phyloP scores from a whole-genome alignment of 2,329 filamentous ascomycete genomes.

The Microcyclosporella mali region DNA sequence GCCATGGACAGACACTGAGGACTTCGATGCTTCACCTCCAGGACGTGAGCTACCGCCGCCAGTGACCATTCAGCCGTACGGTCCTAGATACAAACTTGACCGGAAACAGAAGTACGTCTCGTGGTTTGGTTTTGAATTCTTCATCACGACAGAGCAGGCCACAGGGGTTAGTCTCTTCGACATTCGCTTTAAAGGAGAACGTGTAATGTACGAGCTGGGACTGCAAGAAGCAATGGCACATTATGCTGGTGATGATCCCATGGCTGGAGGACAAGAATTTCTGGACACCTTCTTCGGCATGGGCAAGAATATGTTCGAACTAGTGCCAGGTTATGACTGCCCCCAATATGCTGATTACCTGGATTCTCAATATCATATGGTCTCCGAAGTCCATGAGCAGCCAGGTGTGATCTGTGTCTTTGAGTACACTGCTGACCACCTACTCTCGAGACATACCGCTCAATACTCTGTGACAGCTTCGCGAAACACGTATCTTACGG shows the following conservation, averaged over 20 bases:
- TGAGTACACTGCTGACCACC: slow-evolving; percentile 46
- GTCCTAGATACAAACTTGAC: slow-evolving; percentile 40
- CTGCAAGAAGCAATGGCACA: slow-evolving; percentile 50
- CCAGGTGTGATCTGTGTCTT: slow-evolving; percentile 51
- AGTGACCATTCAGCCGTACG: slow-evolving; percentile 34
- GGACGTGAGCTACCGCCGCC: slow-evolving; percentile 50
- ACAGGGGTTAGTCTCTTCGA: slow-evolving; percentile 46
- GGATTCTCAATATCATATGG: slow-evolving; percentile 40
- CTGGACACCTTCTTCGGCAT: slow-evolving; percentile 34
- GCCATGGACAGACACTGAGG: slow-evolving; percentile 43
- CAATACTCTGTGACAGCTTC: slow-evolving; percentile 39
- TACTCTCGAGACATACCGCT: slow-evolving; percentile 46
- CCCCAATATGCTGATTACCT: slow-evolving; percentile 49
- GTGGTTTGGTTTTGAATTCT: slow-evolving; percentile 51
- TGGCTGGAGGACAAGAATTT: slow-evolving; percentile 36
- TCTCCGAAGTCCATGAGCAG: slow-evolving; percentile 39
- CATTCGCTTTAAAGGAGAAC: slow-evolving; percentile 46
- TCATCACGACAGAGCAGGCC: slow-evolving; percentile 41
- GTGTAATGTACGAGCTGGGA: slow-evolving; percentile 49
- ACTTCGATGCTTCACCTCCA: slow-evolving; percentile 34
- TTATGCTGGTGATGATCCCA: slow-evolving; percentile 46
- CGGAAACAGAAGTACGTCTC: slow-evolving; percentile 42
- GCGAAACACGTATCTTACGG: slow-evolving; percentile 41
- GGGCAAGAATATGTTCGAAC: slow-evolving; percentile 42
- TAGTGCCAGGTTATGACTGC: slow-evolving; percentile 50